Evolutionary conservation across 2,329 filamentous ascomycete genomes (phyloP).

Genomic region (Apiospora marii): DNA sequence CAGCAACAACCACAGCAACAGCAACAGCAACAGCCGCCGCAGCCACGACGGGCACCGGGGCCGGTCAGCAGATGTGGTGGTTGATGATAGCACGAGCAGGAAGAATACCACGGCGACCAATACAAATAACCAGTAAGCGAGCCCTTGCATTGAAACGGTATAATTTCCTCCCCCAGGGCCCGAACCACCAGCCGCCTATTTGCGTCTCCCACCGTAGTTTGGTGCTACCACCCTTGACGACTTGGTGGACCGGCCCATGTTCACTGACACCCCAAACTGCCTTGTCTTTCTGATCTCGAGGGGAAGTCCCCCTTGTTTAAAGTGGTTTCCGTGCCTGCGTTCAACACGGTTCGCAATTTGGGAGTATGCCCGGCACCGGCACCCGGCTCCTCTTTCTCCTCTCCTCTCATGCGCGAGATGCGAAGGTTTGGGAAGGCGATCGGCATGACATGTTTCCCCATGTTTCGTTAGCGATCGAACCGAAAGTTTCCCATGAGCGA

Average conservation of each 20-base stretch:
- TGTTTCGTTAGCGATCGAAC: conserved; percentile 1
- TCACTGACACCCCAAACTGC: conserved; percentile 4
- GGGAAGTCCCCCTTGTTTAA: conserved; percentile 1
- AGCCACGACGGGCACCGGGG: not conserved
- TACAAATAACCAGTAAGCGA: not conserved
- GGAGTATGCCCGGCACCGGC: not conserved
- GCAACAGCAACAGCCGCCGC: not conserved
- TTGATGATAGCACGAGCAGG: not conserved
- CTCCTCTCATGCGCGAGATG: not conserved
- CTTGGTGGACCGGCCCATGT: conserved; percentile 11
- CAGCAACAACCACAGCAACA: too few species aligned
- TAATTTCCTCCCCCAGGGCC: conserved; percentile 11
- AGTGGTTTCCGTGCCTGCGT: not conserved
- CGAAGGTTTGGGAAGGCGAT: not conserved
- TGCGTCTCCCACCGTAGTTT: conserved; percentile 16
- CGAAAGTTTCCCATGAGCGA: not conserved
- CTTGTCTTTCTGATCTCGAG: not conserved
- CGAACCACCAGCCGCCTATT: conserved; percentile 11
- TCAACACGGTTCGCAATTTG: not conserved
- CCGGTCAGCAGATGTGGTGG: not conserved
- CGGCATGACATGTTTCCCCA: conserved; percentile 16
- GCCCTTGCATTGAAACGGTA: conserved; percentile 16
- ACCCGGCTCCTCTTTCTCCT: not conserved
- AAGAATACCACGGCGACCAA: not conserved
- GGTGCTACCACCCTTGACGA: conserved; percentile 19